These are phyloP conservation scores for Trichoderma sp. DNA, from an alignment of 2,329 filamentous ascomycete species.

Conservation along the genomic window DNA sequence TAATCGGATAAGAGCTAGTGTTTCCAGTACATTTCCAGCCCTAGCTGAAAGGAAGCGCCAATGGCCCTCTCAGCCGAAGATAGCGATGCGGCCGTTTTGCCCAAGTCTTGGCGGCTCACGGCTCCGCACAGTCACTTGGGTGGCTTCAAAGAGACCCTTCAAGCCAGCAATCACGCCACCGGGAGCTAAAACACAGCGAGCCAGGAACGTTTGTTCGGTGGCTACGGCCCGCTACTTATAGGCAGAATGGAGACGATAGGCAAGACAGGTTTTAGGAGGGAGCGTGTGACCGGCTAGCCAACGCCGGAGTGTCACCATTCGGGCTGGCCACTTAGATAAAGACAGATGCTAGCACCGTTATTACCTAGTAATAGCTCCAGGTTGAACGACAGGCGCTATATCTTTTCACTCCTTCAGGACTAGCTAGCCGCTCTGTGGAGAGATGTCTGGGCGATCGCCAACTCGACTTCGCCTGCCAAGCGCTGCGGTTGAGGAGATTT, in stretches of 20 bases:
- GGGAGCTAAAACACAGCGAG: neutral
- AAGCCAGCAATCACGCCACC: neutral
- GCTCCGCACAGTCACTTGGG: neutral
- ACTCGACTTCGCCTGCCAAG: neutral
- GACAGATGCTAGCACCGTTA: neutral
- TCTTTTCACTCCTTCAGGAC: neutral
- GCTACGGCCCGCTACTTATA: neutral
- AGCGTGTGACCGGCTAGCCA: neutral
- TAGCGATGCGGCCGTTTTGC: neutral
- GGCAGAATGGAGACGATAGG: neutral
- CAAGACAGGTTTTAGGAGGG: neutral
- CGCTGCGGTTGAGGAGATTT: neutral
- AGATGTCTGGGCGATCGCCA: neutral
- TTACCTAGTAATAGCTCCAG: neutral
- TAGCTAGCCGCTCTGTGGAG: neutral
- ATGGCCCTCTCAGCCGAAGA: neutral
- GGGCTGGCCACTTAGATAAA: neutral
- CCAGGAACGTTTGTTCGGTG: slow-evolving; percentile 2
- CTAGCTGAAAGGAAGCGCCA: neutral
- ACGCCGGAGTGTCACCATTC: neutral
- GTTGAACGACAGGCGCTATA: neutral
- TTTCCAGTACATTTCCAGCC: neutral
- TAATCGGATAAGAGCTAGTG: neutral
- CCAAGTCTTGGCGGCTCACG: neutral
- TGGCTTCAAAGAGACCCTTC: neutral